A percentile compares a stretch with the other conserved stretches of the same genome.
phyloP scores from a whole-genome alignment of 2,329 filamentous ascomycete genomes.

The Alternaria solani region DNA sequence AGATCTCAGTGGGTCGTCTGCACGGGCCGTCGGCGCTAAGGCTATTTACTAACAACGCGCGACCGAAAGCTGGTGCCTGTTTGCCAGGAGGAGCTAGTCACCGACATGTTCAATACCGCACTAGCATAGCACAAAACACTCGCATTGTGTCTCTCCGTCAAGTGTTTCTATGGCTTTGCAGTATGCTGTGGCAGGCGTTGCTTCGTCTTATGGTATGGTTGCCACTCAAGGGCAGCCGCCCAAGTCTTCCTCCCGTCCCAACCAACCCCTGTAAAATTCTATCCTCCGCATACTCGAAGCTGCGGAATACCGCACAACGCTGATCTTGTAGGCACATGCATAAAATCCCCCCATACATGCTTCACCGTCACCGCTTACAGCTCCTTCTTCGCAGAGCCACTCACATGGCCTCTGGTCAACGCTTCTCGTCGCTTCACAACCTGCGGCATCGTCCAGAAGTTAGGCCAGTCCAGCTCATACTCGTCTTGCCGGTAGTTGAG shows the following conservation, averaged over 20 bases:
- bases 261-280: neutral
- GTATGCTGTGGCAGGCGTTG: neutral
- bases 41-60: constrained; percentile 29
- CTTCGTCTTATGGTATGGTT: neutral
- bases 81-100: neutral
- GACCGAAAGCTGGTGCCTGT: constrained; percentile 15
- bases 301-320: neutral
- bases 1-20: constrained; percentile 35
- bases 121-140: neutral
- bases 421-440: constrained; percentile 51
- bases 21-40: constrained; percentile 31
- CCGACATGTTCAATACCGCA: neutral
- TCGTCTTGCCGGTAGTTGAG: constrained; percentile 76
- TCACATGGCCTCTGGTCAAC: constrained; percentile 18
- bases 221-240: neutral
- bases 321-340: constrained; percentile 3
- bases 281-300: neutral
- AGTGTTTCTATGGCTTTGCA: neutral
- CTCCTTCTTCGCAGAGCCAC: constrained; percentile 46
- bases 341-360: neutral
- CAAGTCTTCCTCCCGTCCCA: neutral
- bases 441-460: constrained; percentile 63
- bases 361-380: constrained; percentile 15
- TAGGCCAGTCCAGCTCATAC: constrained; percentile 75
- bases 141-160: neutral